phyloP scores from a whole-genome alignment of 306 rosid genomes.

The Nissolia schottii region DNA sequence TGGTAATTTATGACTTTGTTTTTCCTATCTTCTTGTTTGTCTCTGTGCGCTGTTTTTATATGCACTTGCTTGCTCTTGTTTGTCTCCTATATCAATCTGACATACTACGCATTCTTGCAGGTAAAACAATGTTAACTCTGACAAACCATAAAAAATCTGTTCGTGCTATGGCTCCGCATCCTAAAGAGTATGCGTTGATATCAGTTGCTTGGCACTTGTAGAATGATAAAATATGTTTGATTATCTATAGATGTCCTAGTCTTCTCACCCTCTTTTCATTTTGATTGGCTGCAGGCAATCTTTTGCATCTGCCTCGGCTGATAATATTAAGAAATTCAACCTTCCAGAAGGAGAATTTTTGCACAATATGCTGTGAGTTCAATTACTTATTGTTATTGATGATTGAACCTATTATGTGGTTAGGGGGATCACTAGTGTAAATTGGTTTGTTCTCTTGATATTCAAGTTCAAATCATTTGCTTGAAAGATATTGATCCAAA shows the following conservation, averaged over 20 bases:
- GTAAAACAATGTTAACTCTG: constrained; percentile 86
- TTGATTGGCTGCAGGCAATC: constrained; percentile 50
- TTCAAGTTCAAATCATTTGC: background rate
- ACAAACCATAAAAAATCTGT: constrained; percentile 97
- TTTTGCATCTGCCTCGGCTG: constrained; percentile 99
- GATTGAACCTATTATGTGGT: background rate
- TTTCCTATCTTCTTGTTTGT: background rate
- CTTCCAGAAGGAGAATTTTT: constrained; percentile 90
- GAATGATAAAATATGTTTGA: constrained; percentile 15
- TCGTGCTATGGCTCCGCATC: constrained; percentile 95
- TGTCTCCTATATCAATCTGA: constrained; percentile 10
- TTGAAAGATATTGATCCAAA: background rate
- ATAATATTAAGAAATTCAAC: constrained; percentile 90
- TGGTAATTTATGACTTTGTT: constrained; percentile 47
- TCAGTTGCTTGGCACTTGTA: background rate
- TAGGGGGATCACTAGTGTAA: background rate
- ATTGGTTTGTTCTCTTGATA: background rate
- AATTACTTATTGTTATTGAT: background rate
- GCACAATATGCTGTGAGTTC: constrained; percentile 99
- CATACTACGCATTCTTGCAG: constrained; percentile 35
- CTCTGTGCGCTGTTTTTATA: background rate
- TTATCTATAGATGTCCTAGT: constrained; percentile 4
- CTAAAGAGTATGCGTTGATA: constrained; percentile 69
- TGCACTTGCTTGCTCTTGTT: background rate
- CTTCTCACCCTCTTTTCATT: constrained; percentile 8